These are phyloP conservation scores for Akanthomyces lecanii DNA, from an alignment of 2,329 filamentous ascomycete species.

Conservation along the genomic window DNA sequence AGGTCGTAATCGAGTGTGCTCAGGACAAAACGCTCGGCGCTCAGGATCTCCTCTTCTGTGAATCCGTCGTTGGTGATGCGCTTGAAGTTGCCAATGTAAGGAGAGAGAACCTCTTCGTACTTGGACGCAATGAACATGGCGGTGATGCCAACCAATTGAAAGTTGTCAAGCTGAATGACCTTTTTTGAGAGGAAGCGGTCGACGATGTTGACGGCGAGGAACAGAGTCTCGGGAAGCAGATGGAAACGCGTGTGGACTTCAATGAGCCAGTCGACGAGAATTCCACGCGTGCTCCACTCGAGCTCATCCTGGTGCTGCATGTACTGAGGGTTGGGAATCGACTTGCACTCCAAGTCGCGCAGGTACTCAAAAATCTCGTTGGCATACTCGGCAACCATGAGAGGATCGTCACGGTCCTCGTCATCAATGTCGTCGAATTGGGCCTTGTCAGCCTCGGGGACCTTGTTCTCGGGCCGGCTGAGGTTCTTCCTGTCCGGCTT, in stretches of 20 bases:
- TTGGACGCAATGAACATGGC: conserved; percentile 99
- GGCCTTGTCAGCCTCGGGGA: conserved; percentile 18
- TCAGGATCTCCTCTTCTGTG: conserved; percentile 88
- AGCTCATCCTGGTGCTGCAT: conserved; percentile 93
- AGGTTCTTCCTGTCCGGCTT: conserved; percentile 29
- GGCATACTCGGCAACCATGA: conserved; percentile 98
- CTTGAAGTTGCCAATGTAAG: conserved; percentile 94
- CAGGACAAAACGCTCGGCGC: conserved; percentile 93
- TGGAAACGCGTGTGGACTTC: conserved; percentile 97
- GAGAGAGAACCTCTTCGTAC: conserved; percentile 96
- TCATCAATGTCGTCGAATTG: conserved; percentile 64
- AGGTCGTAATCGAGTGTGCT: conserved; percentile 91
- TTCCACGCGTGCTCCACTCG: conserved; percentile 98
- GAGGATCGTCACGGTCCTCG: conserved; percentile 86
- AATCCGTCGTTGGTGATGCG: conserved; percentile 97
- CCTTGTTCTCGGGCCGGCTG: conserved; percentile 31
- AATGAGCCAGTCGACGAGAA: conserved; percentile 96
- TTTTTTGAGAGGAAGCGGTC: conserved; percentile 95
- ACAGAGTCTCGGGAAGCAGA: conserved; percentile 90
- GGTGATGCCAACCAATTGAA: conserved; percentile 94
- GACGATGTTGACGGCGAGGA: conserved; percentile 96
- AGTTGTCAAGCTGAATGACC: conserved; percentile 90
- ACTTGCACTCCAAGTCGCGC: conserved; percentile 73
- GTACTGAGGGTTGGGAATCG: conserved; percentile 84
- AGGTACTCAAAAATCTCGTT: conserved; percentile 97